Evolutionary conservation across 495 filamentous ascomycete genomes (phyloP).

Genomic region (Parachaetomium inaequale): DNA sequence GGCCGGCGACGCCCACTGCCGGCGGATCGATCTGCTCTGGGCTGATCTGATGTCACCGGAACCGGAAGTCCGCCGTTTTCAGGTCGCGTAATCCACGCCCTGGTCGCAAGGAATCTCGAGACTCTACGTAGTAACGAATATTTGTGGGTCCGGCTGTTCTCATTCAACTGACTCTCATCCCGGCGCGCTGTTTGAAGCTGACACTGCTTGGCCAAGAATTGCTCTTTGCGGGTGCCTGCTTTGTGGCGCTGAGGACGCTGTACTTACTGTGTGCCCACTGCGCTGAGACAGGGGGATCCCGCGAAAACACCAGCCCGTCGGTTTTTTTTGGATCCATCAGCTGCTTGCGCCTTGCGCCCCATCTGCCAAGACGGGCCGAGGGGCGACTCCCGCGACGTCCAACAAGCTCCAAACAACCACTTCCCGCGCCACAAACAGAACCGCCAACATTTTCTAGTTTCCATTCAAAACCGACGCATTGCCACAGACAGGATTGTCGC

Average conservation of each 20-base stretch:
- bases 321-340: background rate
- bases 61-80: background rate
- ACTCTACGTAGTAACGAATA: too few relatives aligned
- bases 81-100: background rate
- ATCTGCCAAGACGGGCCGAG: slow-evolving; percentile 6
- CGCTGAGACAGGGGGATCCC: background rate
- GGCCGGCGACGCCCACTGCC: background rate
- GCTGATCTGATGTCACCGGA: slow-evolving; percentile 7
- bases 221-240: background rate
- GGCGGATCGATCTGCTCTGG: background rate
- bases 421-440: slow-evolving; percentile 1
- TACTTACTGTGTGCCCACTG: too few relatives aligned
- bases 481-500: background rate
- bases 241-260: too few relatives aligned
- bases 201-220: background rate
- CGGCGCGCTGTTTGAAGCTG: background rate
- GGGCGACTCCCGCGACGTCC: background rate
- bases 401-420: background rate
- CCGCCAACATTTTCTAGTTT: background rate
- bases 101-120: too few relatives aligned
- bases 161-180: background rate
- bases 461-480: background rate
- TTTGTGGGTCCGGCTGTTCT: too few relatives aligned
- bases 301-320: background rate
- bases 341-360: background rate